These are phyloP conservation scores for Pistacia vera DNA, from an alignment of 345 rosid genomes.

Conservation along the genomic window DNA sequence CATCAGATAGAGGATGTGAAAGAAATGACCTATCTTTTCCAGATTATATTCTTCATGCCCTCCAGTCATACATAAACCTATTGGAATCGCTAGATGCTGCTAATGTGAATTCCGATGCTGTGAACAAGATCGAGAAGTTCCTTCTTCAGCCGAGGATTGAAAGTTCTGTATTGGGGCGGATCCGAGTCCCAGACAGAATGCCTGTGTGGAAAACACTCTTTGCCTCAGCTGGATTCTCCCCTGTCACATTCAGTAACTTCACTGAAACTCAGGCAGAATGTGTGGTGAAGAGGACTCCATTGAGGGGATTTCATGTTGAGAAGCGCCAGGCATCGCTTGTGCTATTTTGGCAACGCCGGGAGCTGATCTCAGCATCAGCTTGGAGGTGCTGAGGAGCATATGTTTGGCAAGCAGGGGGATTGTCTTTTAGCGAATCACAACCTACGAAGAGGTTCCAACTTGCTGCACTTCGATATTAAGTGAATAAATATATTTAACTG, in stretches of 20 bases:
- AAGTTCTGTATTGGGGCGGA: slow-evolving; percentile 44
- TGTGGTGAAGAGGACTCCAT: slow-evolving; percentile 49
- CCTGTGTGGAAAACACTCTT: slow-evolving; percentile 54
- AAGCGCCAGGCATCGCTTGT: slow-evolving; percentile 51
- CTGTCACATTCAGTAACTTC: slow-evolving; percentile 48
- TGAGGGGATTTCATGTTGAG: slow-evolving; percentile 57
- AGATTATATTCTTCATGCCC: slow-evolving; percentile 46
- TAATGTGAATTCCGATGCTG: slow-evolving; percentile 41
- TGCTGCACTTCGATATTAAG: slow-evolving; percentile 25
- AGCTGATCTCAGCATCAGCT: slow-evolving; percentile 57
- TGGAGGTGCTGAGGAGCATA: slow-evolving; percentile 49
- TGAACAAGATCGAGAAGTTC: slow-evolving; percentile 58
- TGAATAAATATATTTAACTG: slow-evolving; percentile 32
- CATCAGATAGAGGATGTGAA: slow-evolving; percentile 49
- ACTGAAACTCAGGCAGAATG: slow-evolving; percentile 60
- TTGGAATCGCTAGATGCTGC: slow-evolving; percentile 54
- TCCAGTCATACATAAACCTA: slow-evolving; percentile 42
- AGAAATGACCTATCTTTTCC: slow-evolving; percentile 53
- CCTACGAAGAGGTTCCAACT: slow-evolving; percentile 28
- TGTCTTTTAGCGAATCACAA: slow-evolving; percentile 29
- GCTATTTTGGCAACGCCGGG: slow-evolving; percentile 54
- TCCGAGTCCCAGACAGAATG: slow-evolving; percentile 38
- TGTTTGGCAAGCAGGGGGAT: slow-evolving; percentile 22
- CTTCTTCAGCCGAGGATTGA: slow-evolving; percentile 54
- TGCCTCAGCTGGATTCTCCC: slow-evolving; percentile 46